Percentiles rank a stretch among this genome's conserved stretches.
These are phyloP conservation scores for Neopestalotiopsis sp. DNA, from an alignment of 2,329 filamentous ascomycete species.

Conservation along the genomic window DNA sequence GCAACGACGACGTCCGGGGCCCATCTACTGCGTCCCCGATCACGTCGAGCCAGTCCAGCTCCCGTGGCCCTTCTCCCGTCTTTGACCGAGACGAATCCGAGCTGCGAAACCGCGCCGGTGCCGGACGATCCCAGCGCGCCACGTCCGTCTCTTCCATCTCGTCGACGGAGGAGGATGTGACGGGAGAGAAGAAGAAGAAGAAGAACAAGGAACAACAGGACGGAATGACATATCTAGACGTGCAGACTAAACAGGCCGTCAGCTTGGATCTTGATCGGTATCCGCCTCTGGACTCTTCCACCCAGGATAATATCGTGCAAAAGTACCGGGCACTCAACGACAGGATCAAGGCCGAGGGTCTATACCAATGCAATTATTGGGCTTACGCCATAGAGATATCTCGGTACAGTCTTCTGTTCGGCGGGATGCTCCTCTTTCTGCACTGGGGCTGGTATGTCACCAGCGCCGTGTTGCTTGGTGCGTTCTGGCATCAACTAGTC, in stretches of 20 bases:
- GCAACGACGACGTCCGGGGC: constrained; percentile 30
- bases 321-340: constrained; percentile 84
- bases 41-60: constrained; percentile 58
- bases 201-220: constrained; percentile 32
- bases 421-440: constrained; percentile 66
- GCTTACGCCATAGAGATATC: constrained; percentile 77
- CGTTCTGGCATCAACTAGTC: constrained; percentile 92
- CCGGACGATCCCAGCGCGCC: constrained; percentile 34
- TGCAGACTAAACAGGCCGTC: constrained; percentile 76
- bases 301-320: constrained; percentile 75
- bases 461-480: constrained; percentile 78
- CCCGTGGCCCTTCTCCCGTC: constrained; percentile 55
- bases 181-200: no score
- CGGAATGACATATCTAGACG: constrained; percentile 72
- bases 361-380: constrained; percentile 85
- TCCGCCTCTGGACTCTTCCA: constrained; percentile 74
- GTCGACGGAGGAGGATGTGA: constrained; percentile 47
- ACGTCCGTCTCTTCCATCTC: constrained; percentile 68
- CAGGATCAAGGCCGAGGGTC: constrained; percentile 72
- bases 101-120: constrained; percentile 37
- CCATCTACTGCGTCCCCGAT: constrained; percentile 28
- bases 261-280: constrained; percentile 80
- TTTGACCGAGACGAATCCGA: constrained; percentile 49
- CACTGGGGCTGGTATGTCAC: constrained; percentile 68
- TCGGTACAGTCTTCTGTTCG: constrained; percentile 74